Evolutionary conservation across 306 rosid genomes (phyloP), one percentile per base, ranked within the genome.

Genomic region (Castanea mollissima): DNA sequence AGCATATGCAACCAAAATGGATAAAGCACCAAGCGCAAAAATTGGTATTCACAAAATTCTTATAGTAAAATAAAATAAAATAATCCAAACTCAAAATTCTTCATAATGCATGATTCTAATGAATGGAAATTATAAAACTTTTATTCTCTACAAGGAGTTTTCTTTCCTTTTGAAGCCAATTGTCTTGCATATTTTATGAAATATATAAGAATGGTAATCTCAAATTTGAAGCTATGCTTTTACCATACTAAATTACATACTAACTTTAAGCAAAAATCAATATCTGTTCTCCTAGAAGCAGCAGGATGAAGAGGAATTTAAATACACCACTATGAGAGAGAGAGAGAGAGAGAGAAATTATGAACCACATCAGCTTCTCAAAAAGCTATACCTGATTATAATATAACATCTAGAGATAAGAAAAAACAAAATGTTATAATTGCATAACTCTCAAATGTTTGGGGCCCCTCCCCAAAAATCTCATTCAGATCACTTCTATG

Each of bases 401-500:
- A 62, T 6, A 25, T 62, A 12, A 27, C 18, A 27, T 13, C 70
- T 27, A 59, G 65, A 11, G 27, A 23, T n/a, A 20, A 20, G 38
- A 7, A 16, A 63, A 27, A 63, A 63, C 6, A 29, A 49, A 10
- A 49, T 49, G 1, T 14, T 15, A 31, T 16, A 32, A 29, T 16
- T 19, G 20, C n/a, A 64, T 31, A 14, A 64, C 70, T 64, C 70
- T 31, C 44, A 64, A 63, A 34, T 65, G 63, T 72, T 75, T 82
- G 68, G 15, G 52, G 54, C 69, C 68, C 38, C 80, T 74, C 63
- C 67, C 23, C 38, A 68, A 72, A 79, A 51, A 73, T 74, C 63
- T 74, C 44, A 63, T 74, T 77, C 49, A 72, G 34, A 62, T 74
- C 32, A 23, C 55, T 78, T 55, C 27, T 52, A 70, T 59, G 35